Evolutionary conservation across 2,329 filamentous ascomycete species (phyloP), one percentile per base, ranked within the genome.

Genomic region (Curvularia eragrostidis): DNA sequence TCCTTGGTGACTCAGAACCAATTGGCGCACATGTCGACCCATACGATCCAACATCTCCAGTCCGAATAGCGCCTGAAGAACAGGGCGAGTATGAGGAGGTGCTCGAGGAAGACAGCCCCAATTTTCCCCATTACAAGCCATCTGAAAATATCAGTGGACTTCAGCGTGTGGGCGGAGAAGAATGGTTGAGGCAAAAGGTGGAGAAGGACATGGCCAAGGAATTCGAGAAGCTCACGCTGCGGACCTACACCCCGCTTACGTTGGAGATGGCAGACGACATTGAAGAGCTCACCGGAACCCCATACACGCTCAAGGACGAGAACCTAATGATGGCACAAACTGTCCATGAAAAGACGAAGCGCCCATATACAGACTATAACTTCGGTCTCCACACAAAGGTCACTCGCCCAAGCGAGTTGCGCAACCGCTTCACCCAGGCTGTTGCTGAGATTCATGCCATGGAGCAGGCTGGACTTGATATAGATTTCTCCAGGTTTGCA

Each of bases 381-480:
- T 73, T 72, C 47, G 73, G 70, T 30, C 57, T 67, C 28, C 52
- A 62, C 26, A 58, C 56, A 46, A 66, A 65, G 21, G 54, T 59
- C 13, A 59, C 58, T 3, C 59, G 61, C 15, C 43, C 59, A 7
- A 43, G 56, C 15, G 56, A 67, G 10, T 62, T 74, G 15, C 67
- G 67, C 44, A 74, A 69, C 42, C 78, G 82, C 30, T 79, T 88
- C 39, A 83, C 85, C 60, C 81, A 84, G 59, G 82, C 85, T 3
- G 76, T 84, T 10, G 81, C 87, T 5, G 86, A 89, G 67, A 73
- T 85, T 4, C 81, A 82, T 58, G 74, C 83, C 3, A 72, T 86
- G 24, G 68, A 69, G 51, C 60, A 75, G 38, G 66, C 70, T 5
- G 67, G 66, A 18, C 48, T 69, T 28, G 58, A 68, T 24, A 50